phyloP scores from a whole-genome alignment of 106 monocot genomes.

The Dendrobium nobile region DNA sequence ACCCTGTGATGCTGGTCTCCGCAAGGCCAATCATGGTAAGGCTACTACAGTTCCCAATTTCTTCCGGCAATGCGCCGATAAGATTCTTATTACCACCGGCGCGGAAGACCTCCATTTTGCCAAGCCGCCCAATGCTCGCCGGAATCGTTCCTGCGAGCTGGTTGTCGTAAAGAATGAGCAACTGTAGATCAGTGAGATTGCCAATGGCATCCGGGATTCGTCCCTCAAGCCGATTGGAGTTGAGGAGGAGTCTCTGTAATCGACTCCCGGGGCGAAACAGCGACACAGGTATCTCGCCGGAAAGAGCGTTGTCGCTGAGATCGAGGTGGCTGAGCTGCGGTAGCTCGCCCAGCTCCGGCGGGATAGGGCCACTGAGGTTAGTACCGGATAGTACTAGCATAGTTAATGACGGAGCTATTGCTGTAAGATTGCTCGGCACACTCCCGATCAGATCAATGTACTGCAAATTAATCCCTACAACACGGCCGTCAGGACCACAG shows the following conservation, averaged over 20 bases:
- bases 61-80: conserved; percentile 45
- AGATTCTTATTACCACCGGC: conserved; percentile 91
- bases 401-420: conserved; percentile 24
- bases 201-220: conserved; percentile 59
- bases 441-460: conserved; percentile 44
- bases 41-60: conserved; percentile 69
- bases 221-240: conserved; percentile 63
- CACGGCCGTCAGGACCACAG: conserved; percentile 30
- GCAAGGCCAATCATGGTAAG: conserved; percentile 66
- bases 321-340: conserved; percentile 39
- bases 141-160: conserved; percentile 67
- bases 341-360: conserved; percentile 40
- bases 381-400: conserved; percentile 50
- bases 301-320: conserved; percentile 70
- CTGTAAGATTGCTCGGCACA: conserved; percentile 33
- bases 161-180: conserved; percentile 68
- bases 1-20: conserved; percentile 74
- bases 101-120: conserved; percentile 45
- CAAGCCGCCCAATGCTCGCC: conserved; percentile 37
- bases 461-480: conserved; percentile 46
- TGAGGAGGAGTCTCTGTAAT: conserved; percentile 40
- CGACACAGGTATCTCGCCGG: conserved; percentile 47
- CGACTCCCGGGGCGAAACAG: conserved; percentile 38
- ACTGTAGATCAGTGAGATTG: conserved; percentile 32
- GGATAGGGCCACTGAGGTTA: conserved; percentile 69